Evolutionary conservation across 2,329 filamentous ascomycete genomes (phyloP).

Genomic region (Neofusicoccum sp.): DNA sequence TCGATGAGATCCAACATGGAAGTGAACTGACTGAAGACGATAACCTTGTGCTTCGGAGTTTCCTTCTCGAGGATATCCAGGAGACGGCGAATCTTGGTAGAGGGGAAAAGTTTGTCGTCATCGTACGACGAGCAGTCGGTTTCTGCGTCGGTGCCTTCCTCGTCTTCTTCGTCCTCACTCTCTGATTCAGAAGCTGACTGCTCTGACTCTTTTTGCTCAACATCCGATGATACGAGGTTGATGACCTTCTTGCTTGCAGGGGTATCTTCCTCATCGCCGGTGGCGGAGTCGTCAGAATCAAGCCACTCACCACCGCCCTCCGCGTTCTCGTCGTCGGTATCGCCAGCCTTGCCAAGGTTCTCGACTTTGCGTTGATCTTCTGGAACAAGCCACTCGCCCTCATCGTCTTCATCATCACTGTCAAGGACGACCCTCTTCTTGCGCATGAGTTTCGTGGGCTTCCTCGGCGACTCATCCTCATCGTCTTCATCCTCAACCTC

Average conservation of each 20-base stretch:
- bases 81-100: slow-evolving; percentile 88
- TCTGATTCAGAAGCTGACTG: slow-evolving; percentile 27
- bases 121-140: slow-evolving; percentile 35
- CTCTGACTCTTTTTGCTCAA: slow-evolving; percentile 30
- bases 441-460: slow-evolving; percentile 6
- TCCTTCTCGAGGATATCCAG: slow-evolving; percentile 78
- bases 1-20: slow-evolving; percentile 97
- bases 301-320: slow-evolving; percentile 83
- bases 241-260: slow-evolving; percentile 48
- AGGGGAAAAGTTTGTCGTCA: slow-evolving; percentile 58
- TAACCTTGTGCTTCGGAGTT: slow-evolving; percentile 83
- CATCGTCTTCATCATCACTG: slow-evolving; percentile 66
- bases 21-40: slow-evolving; percentile 97
- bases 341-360: slow-evolving; percentile 74
- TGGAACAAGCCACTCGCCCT: slow-evolving; percentile 76
- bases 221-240: slow-evolving; percentile 51
- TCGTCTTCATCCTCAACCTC: slow-evolving; percentile 40
- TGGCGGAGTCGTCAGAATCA: slow-evolving; percentile 65
- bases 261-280: slow-evolving; percentile 47
- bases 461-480: slow-evolving; percentile 28
- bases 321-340: slow-evolving; percentile 80
- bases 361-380: slow-evolving; percentile 61
- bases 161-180: slow-evolving; percentile 41
- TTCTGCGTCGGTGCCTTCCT: slow-evolving; percentile 33
- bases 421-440: slow-evolving; percentile 52